Evolutionary conservation across 2,329 filamentous ascomycete species (phyloP).

Genomic region (Beauveria brongniartii): DNA sequence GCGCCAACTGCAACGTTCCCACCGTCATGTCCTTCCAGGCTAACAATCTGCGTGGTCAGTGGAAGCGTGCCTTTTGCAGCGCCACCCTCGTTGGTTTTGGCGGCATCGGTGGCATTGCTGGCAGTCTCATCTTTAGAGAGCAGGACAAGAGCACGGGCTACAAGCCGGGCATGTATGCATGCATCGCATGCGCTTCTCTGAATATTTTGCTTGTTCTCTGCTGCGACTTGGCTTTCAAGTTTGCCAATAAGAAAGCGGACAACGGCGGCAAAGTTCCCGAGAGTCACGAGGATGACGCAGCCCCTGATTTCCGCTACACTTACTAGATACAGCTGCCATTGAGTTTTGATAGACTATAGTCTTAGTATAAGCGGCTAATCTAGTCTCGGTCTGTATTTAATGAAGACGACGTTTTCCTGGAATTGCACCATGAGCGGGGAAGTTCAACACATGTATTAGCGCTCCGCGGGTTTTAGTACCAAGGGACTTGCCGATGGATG

Average conservation of each 20-base stretch:
- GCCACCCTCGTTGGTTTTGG: constrained; percentile 70
- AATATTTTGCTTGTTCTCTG: constrained; percentile 37
- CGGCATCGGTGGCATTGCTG: constrained; percentile 70
- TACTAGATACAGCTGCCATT: not conserved
- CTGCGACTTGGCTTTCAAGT: constrained; percentile 32
- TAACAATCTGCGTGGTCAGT: constrained; percentile 82
- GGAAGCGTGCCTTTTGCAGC: constrained; percentile 75
- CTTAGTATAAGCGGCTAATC: not conserved
- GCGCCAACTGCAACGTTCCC: constrained; percentile 71
- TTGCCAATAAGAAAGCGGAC: constrained; percentile 43
- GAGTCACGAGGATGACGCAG: constrained; percentile 25
- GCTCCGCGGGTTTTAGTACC: too few species aligned
- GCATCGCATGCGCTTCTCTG: constrained; percentile 41
- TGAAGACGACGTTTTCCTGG: too few species aligned
- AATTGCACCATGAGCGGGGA: too few species aligned
- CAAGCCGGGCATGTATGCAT: constrained; percentile 46
- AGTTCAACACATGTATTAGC: too few species aligned
- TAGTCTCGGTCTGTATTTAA: too few species aligned
- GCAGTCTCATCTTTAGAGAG: constrained; percentile 61
- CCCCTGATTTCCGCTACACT: constrained; percentile 11
- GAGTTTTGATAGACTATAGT: not conserved
- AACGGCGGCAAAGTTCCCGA: constrained; percentile 45
- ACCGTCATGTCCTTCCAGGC: constrained; percentile 71
- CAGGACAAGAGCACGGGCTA: constrained; percentile 45
- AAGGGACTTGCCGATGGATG: too few species aligned